Evolutionary conservation across 805 yeast species (phyloP), one percentile per base, ranked within the genome.

Genomic region (Lipomyces yamanashiensis): DNA sequence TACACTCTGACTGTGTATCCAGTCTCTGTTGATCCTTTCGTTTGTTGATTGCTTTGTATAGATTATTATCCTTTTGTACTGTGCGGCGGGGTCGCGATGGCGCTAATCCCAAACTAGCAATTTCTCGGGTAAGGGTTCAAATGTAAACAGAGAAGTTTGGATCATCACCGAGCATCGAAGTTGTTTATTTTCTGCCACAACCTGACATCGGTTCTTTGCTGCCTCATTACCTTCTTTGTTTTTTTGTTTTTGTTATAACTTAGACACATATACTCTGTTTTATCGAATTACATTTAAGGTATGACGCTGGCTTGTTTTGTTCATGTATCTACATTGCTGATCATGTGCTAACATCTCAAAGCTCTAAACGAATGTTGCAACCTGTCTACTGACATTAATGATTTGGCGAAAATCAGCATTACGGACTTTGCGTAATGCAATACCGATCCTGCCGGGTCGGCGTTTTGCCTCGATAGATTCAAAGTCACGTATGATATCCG

Each of bases 381-480:
- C 5, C 15, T 23, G 13, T 9, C 21, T 37, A n/a, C n/a, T 19
- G 8, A 28, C 23, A 17, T 17, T n/a, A 13, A 53, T 53, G 57
- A 53, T 40, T 43, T 28, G 36, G 57, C 57, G 48, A 39, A 40
- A 53, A 21, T 33, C 48, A 12, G 49, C 57, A 33, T 43, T 23
- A 48, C 39, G 57, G 12, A 17, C 34, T 7, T 13, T 28, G 39
- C 57, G 43, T 39, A 40, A 36, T 33, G 48, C 57, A 19, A 23
- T 41, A 13, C 44, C 48, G 57, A 41, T 15, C 10, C 13, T 51
- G 9, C n/a, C 48, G 8, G 48, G 48, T n/a, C 57, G 57, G 47
- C 57, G 57, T n/a, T 53, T 40, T 21, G 48, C 48, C 1, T 41
- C 57, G 21, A 34, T 53, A 23, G 48, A 43, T 33, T 17, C 19